A percentile compares a stretch with the other conserved stretches of the same genome.
Conservation (phyloP, 2,329 filamentous ascomycete genomes). For the Colletotrichum theobromicola region DNA sequence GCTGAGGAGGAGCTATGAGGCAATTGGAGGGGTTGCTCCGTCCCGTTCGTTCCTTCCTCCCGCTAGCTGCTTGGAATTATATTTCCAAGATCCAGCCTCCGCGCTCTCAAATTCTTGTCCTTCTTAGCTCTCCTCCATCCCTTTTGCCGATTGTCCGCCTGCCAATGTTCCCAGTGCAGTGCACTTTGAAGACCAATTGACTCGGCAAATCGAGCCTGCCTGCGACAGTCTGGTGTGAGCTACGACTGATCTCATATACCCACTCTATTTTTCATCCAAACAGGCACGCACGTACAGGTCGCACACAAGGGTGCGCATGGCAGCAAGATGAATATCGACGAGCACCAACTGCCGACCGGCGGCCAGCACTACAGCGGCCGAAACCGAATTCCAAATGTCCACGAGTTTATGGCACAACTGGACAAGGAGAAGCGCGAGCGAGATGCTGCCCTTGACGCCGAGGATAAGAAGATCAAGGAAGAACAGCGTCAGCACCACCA, state of each 20-base stretch:
- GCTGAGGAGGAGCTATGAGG: conserved; percentile 17
- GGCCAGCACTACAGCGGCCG: conserved; percentile 78
- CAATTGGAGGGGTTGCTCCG: conserved; percentile 15
- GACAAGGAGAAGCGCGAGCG: conserved; percentile 80
- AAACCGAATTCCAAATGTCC: conserved; percentile 88
- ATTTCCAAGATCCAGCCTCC: not conserved
- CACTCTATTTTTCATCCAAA: not conserved
- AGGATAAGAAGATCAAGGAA: conserved; percentile 43
- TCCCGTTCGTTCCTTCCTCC: not conserved
- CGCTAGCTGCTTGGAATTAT: not conserved
- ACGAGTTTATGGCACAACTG: conserved; percentile 79
- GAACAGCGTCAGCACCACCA: not conserved
- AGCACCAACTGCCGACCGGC: conserved; percentile 48
- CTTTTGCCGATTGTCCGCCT: not conserved
- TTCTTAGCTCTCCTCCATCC: not conserved
- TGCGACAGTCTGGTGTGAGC: not conserved
- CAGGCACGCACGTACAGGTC: not conserved
- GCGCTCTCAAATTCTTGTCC: not conserved
- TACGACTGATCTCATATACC: not conserved
- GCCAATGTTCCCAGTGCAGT: conserved; percentile 7
- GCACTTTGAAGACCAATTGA: not conserved
- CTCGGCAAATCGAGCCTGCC: not conserved
- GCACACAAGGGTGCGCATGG: conserved; percentile 3
- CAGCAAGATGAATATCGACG: conserved; percentile 40
- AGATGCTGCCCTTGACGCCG: conserved; percentile 73